Evolutionary conservation across 2,329 filamentous ascomycete species (phyloP).

Genomic region (Biscogniauxia sp.): DNA sequence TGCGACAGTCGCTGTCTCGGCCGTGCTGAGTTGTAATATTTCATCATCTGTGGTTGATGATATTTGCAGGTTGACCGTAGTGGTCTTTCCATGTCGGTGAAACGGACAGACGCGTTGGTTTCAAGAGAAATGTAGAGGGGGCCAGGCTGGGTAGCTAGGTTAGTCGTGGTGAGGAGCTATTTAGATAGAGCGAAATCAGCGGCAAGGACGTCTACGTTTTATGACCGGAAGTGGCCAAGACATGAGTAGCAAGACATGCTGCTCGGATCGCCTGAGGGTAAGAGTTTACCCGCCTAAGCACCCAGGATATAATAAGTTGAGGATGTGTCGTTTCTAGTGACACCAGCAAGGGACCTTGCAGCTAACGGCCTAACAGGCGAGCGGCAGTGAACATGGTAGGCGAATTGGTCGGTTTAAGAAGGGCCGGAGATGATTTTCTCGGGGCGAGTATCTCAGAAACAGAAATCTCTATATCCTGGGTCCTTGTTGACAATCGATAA

Average conservation of each 20-base stretch:
- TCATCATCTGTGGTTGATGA: neutral
- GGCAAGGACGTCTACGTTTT: conserved; percentile 3
- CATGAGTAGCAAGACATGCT: conserved; percentile 9
- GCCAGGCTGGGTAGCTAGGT: too few species aligned
- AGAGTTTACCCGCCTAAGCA: conserved; percentile 8
- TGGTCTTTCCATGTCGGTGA: neutral
- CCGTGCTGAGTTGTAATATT: neutral
- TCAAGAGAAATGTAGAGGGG: neutral
- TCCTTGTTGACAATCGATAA: neutral
- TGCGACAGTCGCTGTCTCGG: neutral
- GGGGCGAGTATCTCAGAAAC: conserved; percentile 18
- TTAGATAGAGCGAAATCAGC: conserved; percentile 2
- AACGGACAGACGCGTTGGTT: neutral
- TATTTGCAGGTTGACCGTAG: neutral
- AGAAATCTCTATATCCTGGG: conserved; percentile 9
- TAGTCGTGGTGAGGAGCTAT: neutral
- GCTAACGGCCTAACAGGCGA: conserved; percentile 21
- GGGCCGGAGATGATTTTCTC: conserved; percentile 15
- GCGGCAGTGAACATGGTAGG: conserved; percentile 14
- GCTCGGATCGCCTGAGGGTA: conserved; percentile 4
- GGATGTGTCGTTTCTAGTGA: conserved; percentile 4
- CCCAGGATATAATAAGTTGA: conserved; percentile 3
- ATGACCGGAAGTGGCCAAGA: conserved; percentile 6
- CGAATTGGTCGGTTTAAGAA: neutral
- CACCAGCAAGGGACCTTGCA: conserved; percentile 23